These are phyloP conservation scores for Dendrocalamus latiflorus DNA, from an alignment of 202 grass and related monocot species.

Conservation along the genomic window DNA sequence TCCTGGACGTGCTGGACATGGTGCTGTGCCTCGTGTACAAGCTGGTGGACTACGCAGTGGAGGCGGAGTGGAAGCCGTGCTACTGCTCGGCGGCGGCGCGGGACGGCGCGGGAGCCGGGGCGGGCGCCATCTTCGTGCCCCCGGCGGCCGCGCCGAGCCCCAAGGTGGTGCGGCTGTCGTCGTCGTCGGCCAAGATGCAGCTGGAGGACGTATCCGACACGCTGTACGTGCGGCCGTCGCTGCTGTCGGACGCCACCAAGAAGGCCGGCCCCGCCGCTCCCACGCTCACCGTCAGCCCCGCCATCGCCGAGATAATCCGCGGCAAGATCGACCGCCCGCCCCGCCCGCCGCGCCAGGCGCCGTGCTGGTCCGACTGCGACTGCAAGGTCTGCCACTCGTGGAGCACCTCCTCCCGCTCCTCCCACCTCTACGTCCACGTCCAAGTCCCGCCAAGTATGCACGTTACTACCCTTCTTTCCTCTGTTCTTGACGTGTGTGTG, in stretches of 20 bases:
- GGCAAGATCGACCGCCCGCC: conserved; percentile 54
- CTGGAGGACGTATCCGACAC: conserved; percentile 84
- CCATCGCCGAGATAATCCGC: conserved; percentile 72
- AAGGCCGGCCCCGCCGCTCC: conserved; percentile 30
- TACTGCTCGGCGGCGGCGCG: conserved; percentile 46
- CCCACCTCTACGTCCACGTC: conserved; percentile 76
- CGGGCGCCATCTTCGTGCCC: conserved; percentile 17
- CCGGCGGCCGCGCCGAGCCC: neutral
- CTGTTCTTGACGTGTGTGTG: too few relatives aligned
- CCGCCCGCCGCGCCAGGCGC: conserved; percentile 11
- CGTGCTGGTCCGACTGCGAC: conserved; percentile 96
- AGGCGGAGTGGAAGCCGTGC: conserved; percentile 81
- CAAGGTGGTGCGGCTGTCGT: conserved; percentile 56
- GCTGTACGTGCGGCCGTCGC: conserved; percentile 61
- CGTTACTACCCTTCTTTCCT: neutral
- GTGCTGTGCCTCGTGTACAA: conserved; percentile 83
- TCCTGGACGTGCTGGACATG: conserved; percentile 65
- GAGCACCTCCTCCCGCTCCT: conserved; percentile 37
- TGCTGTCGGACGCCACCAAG: conserved; percentile 50
- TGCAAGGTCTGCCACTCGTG: conserved; percentile 88
- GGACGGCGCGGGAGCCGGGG: neutral
- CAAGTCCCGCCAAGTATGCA: conserved; percentile 32
- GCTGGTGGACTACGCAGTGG: conserved; percentile 66
- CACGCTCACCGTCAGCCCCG: conserved; percentile 48
- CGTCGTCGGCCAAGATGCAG: conserved; percentile 47